These are phyloP conservation scores for Sporobolus alterniflorus DNA, from an alignment of 202 grass and related monocot species.

Conservation along the genomic window DNA sequence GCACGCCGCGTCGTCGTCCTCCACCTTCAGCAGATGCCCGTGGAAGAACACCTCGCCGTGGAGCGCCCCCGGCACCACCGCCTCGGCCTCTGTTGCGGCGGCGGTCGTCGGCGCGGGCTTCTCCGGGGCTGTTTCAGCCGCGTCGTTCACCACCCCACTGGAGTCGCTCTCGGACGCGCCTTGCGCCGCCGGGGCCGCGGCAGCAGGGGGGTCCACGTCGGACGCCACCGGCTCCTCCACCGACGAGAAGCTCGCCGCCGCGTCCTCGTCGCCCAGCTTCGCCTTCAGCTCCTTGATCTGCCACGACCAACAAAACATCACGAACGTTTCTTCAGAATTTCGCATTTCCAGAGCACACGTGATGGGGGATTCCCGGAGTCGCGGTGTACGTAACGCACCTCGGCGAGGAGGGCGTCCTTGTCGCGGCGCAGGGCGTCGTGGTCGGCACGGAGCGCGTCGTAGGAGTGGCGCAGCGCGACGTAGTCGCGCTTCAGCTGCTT, in stretches of 20 bases:
- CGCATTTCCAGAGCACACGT: background rate
- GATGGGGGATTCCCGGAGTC: background rate
- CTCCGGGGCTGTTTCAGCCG: conserved; percentile 12
- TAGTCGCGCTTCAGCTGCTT: conserved; percentile 87
- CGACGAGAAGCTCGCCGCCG: conserved; percentile 51
- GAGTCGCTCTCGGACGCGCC: conserved; percentile 75
- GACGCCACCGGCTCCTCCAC: conserved; percentile 48
- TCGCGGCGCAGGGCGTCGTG: conserved; percentile 53
- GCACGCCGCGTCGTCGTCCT: conserved; percentile 57
- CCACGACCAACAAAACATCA: background rate
- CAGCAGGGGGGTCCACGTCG: conserved; percentile 13
- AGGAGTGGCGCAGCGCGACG: conserved; percentile 50
- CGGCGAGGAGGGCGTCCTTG: conserved; percentile 60
- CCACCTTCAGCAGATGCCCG: conserved; percentile 48
- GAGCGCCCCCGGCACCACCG: conserved; percentile 11
- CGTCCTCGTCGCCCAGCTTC: conserved; percentile 58
- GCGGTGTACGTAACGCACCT: conserved; percentile 15
- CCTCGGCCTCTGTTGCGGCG: background rate
- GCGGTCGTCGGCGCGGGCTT: background rate
- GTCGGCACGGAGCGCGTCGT: conserved; percentile 60
- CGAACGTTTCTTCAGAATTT: background rate
- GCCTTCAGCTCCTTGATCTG: conserved; percentile 79
- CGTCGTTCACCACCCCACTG: conserved; percentile 64
- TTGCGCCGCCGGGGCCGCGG: conserved; percentile 27
- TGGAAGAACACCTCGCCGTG: conserved; percentile 42